Evolutionary conservation across 495 filamentous ascomycete species (phyloP).

Genomic region (Aspergillus sclerotiicarbonarius): DNA sequence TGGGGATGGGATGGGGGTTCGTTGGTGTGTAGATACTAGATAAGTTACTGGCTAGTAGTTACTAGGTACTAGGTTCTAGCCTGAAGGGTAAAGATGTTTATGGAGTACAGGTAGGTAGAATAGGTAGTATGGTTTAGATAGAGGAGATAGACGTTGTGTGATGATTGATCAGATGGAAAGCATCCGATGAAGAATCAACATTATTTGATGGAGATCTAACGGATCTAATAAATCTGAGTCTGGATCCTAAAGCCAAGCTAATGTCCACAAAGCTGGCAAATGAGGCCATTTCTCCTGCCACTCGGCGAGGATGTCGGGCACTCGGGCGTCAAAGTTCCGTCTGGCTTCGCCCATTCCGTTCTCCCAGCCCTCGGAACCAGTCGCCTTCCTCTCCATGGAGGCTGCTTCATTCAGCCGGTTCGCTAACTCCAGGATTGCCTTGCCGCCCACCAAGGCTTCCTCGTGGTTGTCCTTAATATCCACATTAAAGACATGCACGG

Average conservation of each 20-base stretch:
- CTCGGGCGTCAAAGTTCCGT: conserved; percentile 82
- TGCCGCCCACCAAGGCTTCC: conserved; percentile 87
- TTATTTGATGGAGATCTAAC: no score
- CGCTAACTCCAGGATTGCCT: conserved; percentile 89
- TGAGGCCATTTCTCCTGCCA: conserved; percentile 97
- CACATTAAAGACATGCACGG: conserved; percentile 96
- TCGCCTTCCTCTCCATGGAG: conserved; percentile 64
- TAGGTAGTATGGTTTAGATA: neutral
- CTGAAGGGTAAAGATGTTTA: no score
- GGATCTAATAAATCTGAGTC: no score
- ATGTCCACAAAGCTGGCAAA: conserved; percentile 86
- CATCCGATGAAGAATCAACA: no score
- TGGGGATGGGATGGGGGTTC: no score
- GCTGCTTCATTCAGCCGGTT: conserved; percentile 83
- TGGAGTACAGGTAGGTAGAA: neutral
- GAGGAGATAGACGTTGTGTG: no score
- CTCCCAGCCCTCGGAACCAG: conserved; percentile 64
- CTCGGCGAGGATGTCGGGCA: conserved; percentile 87
- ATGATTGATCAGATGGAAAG: no score
- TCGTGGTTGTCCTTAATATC: conserved; percentile 99
- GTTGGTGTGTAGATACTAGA: no score
- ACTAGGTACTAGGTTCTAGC: no score
- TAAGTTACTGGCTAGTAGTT: no score
- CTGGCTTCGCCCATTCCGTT: conserved; percentile 64
- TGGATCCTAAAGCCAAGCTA: conserved; percentile 78